Evolutionary conservation across 2,329 filamentous ascomycete genomes (phyloP), one percentile per base, ranked within the genome.

Genomic region (Pseudogymnoascus sp.): DNA sequence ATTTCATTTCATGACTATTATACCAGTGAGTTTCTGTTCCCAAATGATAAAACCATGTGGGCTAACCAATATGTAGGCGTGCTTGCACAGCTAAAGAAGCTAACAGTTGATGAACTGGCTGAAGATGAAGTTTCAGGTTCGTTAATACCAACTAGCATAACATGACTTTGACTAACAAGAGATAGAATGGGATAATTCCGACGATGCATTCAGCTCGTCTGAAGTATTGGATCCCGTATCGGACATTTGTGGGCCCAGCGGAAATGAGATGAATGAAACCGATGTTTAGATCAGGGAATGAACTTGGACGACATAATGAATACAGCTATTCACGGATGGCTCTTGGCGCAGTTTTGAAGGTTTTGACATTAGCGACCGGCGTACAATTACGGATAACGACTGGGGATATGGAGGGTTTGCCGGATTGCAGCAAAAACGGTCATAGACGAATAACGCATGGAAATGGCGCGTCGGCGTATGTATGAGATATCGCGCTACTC

Each of bases 181-280:
- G 14, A 58, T 50, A 72, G 70, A 71, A 43, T 72, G 70, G 70
- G 69, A 68, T n/a, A 67, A 64, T 16, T 71, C 70, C 14, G 70
- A 72, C 39, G 70, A 63, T 3, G 70, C 35, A 2, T 38, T 58
- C 47, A 61, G 57, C 57, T 58, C 57, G 28, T 84, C 81, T 6
- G 81, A 83, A 32, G 77, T 77, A 61, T 75, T 81, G 69, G 81
- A 82, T 61, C 77, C 77, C 64, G 70, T 81, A 60, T 74, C 75
- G 39, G 79, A 79, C 60, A 71, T 78, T 61, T 73, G 73, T 66
- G 75, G 77, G 65, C 76, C 76, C 64, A 70, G 73, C 47, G 71
- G 73, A 58, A 72, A 70, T 59, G 75, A 80, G 60, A 64, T 76
- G 60, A 74, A 75, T 64, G 75, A 75, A 61, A 65, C 63, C 61